Evolutionary conservation across 805 yeast species (phyloP).

Genomic region (Yamadazyma scolyti): DNA sequence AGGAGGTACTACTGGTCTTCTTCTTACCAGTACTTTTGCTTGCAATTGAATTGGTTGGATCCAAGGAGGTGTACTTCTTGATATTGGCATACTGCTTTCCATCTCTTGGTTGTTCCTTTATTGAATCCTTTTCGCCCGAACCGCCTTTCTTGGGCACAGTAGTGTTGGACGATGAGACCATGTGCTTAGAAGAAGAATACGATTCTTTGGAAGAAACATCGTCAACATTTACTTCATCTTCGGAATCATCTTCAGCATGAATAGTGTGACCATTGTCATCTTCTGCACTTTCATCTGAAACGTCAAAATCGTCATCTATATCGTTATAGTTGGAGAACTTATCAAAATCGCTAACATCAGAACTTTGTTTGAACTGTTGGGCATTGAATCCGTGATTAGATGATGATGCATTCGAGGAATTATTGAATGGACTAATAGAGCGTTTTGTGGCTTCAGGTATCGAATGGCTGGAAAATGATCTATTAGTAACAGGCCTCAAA

Average conservation of each 20-base stretch:
- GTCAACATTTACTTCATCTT: constrained; percentile 22
- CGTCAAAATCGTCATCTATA: constrained; percentile 7
- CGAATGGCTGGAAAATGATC: constrained; percentile 11
- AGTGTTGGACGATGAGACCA: constrained; percentile 6
- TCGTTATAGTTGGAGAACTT: constrained; percentile 9
- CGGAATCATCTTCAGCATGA: constrained; percentile 7
- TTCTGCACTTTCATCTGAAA: background rate
- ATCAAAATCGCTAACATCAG: constrained; percentile 5
- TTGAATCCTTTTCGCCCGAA: background rate
- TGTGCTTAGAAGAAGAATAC: constrained; percentile 7
- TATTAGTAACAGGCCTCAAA: constrained; percentile 9
- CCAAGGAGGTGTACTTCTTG: constrained; percentile 4
- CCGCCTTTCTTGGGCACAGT: constrained; percentile 2
- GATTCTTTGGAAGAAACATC: constrained; percentile 14
- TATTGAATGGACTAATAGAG: constrained; percentile 7
- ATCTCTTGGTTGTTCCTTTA: background rate
- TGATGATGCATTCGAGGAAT: constrained; percentile 4
- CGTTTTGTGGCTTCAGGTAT: constrained; percentile 5
- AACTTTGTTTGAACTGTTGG: constrained; percentile 1
- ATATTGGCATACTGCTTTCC: no score
- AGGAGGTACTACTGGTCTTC: constrained; percentile 29
- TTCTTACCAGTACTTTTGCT: constrained; percentile 22
- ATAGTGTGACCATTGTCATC: background rate
- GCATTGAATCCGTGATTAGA: constrained; percentile 3
- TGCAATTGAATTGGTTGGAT: constrained; percentile 11